Evolutionary conservation across 371 early-diverging fungal species (phyloP), one percentile per base, ranked within the genome.

Genomic region (Syncephalastrum racemosum): DNA sequence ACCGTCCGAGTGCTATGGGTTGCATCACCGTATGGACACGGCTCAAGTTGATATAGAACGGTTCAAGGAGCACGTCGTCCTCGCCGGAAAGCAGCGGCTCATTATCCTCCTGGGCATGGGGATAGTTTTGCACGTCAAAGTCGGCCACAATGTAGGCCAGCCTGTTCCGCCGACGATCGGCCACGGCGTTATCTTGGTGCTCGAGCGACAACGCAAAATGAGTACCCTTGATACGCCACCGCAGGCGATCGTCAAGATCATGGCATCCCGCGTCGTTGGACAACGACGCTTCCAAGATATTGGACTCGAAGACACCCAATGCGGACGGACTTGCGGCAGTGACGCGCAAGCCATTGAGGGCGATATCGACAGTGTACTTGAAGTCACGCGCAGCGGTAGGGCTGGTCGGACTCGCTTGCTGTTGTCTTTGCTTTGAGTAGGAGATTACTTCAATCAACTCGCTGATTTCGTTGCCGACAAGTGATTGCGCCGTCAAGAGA

Each of bases 11-110:
- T 0, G 91, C 89, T 59, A 81, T 84, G 0, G 92, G 91, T 46
- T 90, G 91, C 87, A 91, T 83, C 7, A 91, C 81, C 0, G 87
- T 85, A 54, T 87, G 87, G 7, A 90, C 72, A 53, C 86, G 83
- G 10, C 72, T 51, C 25, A 91, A 59, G 20, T 74, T 67, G 2
- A 92, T 62, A 51, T 75, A 73, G 23, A 83, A 77, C 3, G 85
- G 73, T 13, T 77, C 75, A 20, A 83, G 61, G 7, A 55, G 40
- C 41, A 62, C 22, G 42, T 62, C 58, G 50, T 63, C 19, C 18
- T 31, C 54, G 20, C 16, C n/a, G 8, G 15, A 16, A 4, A 19
- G 16, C 36, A 31, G 36, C 36, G 36, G 6, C 10, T 31, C 36
- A 0, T 10, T 12, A 31, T 31, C 10, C 2, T 48, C 48, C 44